These are phyloP conservation scores for Arthromyces matolae DNA, from an alignment of 768 basidiomycete species.

Conservation along the genomic window DNA sequence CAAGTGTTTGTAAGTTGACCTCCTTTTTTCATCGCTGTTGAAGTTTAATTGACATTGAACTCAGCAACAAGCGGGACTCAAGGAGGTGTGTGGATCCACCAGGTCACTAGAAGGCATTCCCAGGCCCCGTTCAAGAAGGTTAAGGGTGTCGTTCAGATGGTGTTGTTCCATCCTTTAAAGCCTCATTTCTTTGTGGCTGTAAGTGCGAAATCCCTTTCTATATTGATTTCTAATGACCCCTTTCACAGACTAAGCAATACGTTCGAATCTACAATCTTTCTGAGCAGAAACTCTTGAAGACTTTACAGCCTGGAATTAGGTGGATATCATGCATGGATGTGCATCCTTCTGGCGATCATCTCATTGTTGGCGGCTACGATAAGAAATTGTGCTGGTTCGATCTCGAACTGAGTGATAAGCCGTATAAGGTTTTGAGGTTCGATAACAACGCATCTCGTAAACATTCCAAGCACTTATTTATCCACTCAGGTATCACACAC, in stretches of 20 bases:
- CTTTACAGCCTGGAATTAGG: conserved; percentile 89
- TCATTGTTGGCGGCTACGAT: conserved; percentile 97
- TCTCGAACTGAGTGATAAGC: conserved; percentile 92
- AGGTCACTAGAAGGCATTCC: conserved; percentile 88
- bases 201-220: conserved; percentile 29
- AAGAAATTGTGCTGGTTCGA: conserved; percentile 99
- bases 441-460: conserved; percentile 12
- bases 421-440: conserved; percentile 93
- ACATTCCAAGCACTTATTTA: conserved; percentile 8
- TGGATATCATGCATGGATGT: conserved; percentile 99
- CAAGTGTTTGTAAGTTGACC: conserved; percentile 80
- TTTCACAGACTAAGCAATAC: conserved; percentile 86
- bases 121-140: conserved; percentile 98
- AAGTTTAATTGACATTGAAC: conserved; percentile 11
- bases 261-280: conserved; percentile 93
- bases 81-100: conserved; percentile 93
- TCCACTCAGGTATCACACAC: conserved; percentile 76
- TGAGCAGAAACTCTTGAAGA: conserved; percentile 90
- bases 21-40: conserved; percentile 4
- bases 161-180: conserved; percentile 91
- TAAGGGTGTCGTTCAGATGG: conserved; percentile 85
- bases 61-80: conserved; percentile 65
- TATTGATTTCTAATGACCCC: conserved; percentile 10
- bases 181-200: conserved; percentile 98
- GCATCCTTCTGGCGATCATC: conserved; percentile 92